Conservation (phyloP, 1,284 basidiomycete genomes). For the Hypsizygus ulmarius region DNA sequence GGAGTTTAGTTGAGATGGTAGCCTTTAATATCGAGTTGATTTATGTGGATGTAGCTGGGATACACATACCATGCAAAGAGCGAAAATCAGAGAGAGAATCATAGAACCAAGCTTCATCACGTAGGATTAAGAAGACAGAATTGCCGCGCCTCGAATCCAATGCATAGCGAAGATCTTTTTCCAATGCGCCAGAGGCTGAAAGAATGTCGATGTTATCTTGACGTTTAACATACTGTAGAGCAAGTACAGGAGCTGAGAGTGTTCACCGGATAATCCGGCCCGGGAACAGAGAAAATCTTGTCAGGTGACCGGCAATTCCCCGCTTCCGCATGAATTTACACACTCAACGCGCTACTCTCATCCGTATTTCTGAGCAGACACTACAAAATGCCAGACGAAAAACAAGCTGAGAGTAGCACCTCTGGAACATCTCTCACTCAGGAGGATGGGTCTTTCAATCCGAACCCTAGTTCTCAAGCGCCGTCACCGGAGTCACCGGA, state of each 20-base stretch:
- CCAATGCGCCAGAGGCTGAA: no score
- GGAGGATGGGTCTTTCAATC: neutral
- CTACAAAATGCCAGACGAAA: conserved; percentile 7
- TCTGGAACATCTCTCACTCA: neutral
- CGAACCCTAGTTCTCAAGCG: neutral
- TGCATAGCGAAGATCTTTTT: no score
- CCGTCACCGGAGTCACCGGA: neutral
- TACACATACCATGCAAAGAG: neutral
- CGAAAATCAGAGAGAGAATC: neutral
- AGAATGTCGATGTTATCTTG: no score
- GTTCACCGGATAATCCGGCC: no score
- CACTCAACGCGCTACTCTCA: neutral
- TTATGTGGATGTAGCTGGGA: conserved; percentile 33
- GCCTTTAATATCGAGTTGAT: conserved; percentile 35
- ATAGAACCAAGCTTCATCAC: neutral
- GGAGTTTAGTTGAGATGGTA: conserved; percentile 45
- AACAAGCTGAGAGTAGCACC: neutral
- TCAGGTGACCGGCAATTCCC: neutral
- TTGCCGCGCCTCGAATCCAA: no score
- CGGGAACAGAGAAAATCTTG: neutral
- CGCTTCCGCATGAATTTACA: neutral
- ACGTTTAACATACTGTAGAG: no score
- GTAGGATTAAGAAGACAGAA: neutral
- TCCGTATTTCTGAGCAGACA: no score
- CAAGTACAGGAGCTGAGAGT: no score